These are phyloP conservation scores for Hymenoscyphus repandus DNA, from an alignment of 2,329 filamentous ascomycete species.

Conservation along the genomic window DNA sequence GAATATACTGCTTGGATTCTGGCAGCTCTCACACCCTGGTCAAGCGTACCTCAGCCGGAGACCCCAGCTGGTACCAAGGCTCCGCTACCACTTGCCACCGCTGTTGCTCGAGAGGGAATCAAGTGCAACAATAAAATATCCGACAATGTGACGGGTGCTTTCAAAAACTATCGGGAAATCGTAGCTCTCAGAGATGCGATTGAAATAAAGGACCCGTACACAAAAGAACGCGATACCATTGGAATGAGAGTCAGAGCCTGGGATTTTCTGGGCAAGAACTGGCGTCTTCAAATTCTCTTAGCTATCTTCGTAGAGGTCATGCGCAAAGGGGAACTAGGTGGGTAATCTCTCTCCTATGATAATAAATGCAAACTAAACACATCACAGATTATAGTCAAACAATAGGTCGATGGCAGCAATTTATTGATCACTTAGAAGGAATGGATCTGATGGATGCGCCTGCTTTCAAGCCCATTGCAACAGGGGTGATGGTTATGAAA, in stretches of 20 bases:
- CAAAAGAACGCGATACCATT: constrained; percentile 54
- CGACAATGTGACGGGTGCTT: constrained; percentile 60
- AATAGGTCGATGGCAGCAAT: constrained; percentile 46
- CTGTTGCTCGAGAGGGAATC: constrained; percentile 71
- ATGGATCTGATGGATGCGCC: constrained; percentile 54
- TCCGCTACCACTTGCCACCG: constrained; percentile 52
- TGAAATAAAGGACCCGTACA: constrained; percentile 39
- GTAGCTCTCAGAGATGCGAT: constrained; percentile 52
- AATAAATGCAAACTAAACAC: constrained; percentile 1
- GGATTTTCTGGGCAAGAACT: constrained; percentile 58
- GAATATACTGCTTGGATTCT: constrained; percentile 73
- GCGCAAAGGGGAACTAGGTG: constrained; percentile 28
- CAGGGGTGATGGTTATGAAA: constrained; percentile 68
- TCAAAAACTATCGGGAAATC: constrained; percentile 61
- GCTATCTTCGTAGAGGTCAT: constrained; percentile 60
- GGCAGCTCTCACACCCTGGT: constrained; percentile 70
- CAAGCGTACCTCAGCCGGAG: constrained; percentile 41
- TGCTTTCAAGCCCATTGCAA: constrained; percentile 58
- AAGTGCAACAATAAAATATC: constrained; percentile 72
- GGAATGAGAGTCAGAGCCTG: constrained; percentile 72
- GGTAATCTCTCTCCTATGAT: background rate
- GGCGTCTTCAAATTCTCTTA: constrained; percentile 67
- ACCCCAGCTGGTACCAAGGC: constrained; percentile 40
- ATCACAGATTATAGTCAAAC: constrained; percentile 33
- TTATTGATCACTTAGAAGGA: constrained; percentile 49